Evolutionary conservation across 768 basidiomycete species (phyloP).

Genomic region (Saitozyma podzolica): DNA sequence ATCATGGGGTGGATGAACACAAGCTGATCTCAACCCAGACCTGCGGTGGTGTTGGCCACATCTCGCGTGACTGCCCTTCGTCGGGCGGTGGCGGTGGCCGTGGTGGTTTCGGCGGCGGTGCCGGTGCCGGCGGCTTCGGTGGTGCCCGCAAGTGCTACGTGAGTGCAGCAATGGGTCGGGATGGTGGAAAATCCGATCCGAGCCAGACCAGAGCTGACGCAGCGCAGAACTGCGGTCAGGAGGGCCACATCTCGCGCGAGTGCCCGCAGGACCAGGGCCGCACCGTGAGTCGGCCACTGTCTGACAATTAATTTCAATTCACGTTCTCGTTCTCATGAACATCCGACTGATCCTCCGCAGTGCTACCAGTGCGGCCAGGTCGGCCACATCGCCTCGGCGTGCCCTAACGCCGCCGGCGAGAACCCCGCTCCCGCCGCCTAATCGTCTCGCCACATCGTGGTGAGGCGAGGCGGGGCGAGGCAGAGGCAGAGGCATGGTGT

Average conservation of each 20-base stretch:
- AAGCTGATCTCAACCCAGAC: conserved; percentile 23
- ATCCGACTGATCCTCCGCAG: conserved; percentile 11
- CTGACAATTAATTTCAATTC: not conserved
- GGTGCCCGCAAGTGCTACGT: conserved; percentile 51
- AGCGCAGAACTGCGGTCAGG: conserved; percentile 52
- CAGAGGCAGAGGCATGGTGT: not conserved
- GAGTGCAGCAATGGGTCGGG: conserved; percentile 17
- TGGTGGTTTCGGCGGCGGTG: conserved; percentile 34
- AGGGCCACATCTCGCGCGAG: conserved; percentile 53
- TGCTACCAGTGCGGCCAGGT: conserved; percentile 47
- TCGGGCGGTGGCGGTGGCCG: conserved; percentile 33
- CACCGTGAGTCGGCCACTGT: conserved; percentile 28
- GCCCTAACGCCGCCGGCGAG: conserved; percentile 35
- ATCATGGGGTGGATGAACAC: too few relatives aligned
- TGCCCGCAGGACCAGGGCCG: conserved; percentile 49
- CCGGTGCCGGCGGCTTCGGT: conserved; percentile 32
- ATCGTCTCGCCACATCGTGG: conserved; percentile 3
- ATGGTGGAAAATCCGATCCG: not conserved
- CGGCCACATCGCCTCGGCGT: conserved; percentile 51
- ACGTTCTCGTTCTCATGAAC: not conserved
- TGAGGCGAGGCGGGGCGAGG: not conserved
- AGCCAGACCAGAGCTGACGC: conserved; percentile 1
- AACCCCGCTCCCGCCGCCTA: conserved; percentile 26
- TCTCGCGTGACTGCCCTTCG: conserved; percentile 50
- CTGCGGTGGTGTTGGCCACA: conserved; percentile 54